Base-by-base conservation (phyloP, 2,329 filamentous ascomycete species). In the Clarireedia homoeocarpa region DNA sequence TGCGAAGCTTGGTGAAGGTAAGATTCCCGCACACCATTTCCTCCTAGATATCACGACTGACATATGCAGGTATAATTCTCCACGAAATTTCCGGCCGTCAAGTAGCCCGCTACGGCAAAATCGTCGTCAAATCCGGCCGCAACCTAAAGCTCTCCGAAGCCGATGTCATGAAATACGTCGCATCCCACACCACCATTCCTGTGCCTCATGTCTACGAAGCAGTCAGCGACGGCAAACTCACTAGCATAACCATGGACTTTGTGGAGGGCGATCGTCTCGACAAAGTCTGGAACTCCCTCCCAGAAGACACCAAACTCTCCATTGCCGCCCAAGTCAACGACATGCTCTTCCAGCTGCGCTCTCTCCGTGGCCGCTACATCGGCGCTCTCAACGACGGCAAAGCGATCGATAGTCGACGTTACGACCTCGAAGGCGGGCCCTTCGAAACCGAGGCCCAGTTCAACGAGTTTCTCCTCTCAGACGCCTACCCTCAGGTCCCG, bases 101-200 rank as follows among this genome's bases (percentile, higher is more conserved):
- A 38, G 51, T 59, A 6, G 44, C 53, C 42, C 55, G 51, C 15
- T 58, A 58, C 12, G 55, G 58, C 10, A 27, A 55, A n/a, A 58
- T 39, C 17, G 36, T 56, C 14, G 48, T 59, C 48, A 61, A 61
- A 45, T 56, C 53, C 39, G 55, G 60, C 6, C 47, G 51, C 20
- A 30, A 52, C 34, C 36, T 58, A 26, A 30, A 69, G 44, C 65
- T 75, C 6, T 63, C 70, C 6, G 72, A 76, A 64, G 74, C 70
- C 27, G 63, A 65, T 40, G 65, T 73, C 2, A 73, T 78, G 67
- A 59, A 67, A 24, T 75, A 71, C 49, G 58, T 78, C 48, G 66
- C 70, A 5, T 48, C 66, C 14, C 66, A 74, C 50, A 78, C 74
- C 4, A 67, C 66, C 2, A 69, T 79, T 23, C 75, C 75, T 4